These are phyloP conservation scores for Phytopythium delawarense DNA, from an alignment of 352 stramenopile species.

Conservation along the genomic window DNA sequence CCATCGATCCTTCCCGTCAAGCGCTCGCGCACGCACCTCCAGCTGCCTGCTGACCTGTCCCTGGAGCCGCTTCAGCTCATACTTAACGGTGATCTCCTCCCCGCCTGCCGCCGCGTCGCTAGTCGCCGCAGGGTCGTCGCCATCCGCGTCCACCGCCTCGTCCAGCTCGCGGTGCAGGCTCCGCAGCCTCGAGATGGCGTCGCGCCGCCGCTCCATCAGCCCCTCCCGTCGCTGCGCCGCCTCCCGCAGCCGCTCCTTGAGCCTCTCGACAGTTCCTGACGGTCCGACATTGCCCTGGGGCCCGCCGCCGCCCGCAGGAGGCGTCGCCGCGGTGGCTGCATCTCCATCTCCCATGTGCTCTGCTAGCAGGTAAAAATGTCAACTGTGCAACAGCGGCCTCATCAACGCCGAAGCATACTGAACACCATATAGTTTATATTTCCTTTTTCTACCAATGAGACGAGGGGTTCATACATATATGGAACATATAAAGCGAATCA, in stretches of 20 bases:
- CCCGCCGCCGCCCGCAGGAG: neutral
- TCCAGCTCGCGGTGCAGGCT: slow-evolving; percentile 4
- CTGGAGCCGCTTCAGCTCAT: neutral
- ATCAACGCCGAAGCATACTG: neutral
- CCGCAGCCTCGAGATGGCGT: slow-evolving; percentile 15
- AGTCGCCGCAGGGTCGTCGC: neutral
- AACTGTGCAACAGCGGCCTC: neutral
- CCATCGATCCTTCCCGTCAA: neutral
- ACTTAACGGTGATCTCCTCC: neutral
- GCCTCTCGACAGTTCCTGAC: slow-evolving; percentile 7
- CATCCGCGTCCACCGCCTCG: neutral
- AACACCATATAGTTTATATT: neutral
- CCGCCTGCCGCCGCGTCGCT: neutral
- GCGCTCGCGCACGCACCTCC: neutral
- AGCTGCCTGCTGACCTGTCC: neutral
- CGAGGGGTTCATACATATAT: too few species aligned
- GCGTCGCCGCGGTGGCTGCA: slow-evolving; percentile 8
- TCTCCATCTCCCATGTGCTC: neutral
- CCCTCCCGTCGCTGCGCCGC: slow-evolving; percentile 10
- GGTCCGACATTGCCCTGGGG: neutral
- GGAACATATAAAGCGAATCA: neutral
- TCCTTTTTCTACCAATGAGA: neutral
- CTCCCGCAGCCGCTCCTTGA: slow-evolving; percentile 16
- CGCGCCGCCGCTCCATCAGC: slow-evolving; percentile 25
- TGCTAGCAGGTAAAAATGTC: neutral